Conservation (phyloP, 2,329 filamentous ascomycete species). For the Escovopsis sp. region DNA sequence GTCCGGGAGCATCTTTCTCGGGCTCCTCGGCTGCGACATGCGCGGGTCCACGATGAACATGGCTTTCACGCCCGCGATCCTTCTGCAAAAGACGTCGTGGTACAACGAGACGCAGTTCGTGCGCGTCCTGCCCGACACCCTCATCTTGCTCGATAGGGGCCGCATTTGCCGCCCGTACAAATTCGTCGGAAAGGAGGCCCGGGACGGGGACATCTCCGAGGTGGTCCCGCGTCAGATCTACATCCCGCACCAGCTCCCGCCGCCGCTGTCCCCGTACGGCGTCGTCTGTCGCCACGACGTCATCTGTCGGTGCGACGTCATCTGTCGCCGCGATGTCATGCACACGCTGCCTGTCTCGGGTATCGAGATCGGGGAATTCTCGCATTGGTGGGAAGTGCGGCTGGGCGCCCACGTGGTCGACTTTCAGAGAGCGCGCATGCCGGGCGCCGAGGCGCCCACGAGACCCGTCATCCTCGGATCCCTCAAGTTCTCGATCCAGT, state of each 20-base stretch:
- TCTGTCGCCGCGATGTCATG: too few relatives aligned
- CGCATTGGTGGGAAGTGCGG: too few relatives aligned
- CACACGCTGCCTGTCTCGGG: too few relatives aligned
- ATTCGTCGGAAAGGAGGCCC: constrained; percentile 6
- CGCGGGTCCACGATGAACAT: constrained; percentile 7
- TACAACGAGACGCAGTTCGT: constrained; percentile 15
- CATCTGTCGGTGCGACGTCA: too few relatives aligned
- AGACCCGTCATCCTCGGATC: constrained; percentile 11
- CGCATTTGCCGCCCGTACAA: constrained; percentile 13
- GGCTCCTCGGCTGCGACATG: constrained; percentile 16
- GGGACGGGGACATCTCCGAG: constrained; percentile 4
- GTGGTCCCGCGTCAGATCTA: constrained; percentile 10
- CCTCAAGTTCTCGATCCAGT: constrained; percentile 9
- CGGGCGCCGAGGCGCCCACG: constrained; percentile 8
- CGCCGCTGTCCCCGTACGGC: constrained; percentile 11
- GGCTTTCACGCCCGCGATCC: constrained; percentile 10
- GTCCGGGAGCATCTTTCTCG: constrained; percentile 14
- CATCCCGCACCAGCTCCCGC: constrained; percentile 9
- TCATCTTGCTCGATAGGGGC: constrained; percentile 14
- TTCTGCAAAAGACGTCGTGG: constrained; percentile 17
- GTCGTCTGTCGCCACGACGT: constrained; percentile 14
- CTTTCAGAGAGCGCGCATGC: constrained; percentile 11
- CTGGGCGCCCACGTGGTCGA: constrained; percentile 15
- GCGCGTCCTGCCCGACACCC: constrained; percentile 13
- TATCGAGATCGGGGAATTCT: too few relatives aligned